Evolutionary conservation across 2,329 filamentous ascomycete species (phyloP).

Genomic region (Aspergillus amoenus): DNA sequence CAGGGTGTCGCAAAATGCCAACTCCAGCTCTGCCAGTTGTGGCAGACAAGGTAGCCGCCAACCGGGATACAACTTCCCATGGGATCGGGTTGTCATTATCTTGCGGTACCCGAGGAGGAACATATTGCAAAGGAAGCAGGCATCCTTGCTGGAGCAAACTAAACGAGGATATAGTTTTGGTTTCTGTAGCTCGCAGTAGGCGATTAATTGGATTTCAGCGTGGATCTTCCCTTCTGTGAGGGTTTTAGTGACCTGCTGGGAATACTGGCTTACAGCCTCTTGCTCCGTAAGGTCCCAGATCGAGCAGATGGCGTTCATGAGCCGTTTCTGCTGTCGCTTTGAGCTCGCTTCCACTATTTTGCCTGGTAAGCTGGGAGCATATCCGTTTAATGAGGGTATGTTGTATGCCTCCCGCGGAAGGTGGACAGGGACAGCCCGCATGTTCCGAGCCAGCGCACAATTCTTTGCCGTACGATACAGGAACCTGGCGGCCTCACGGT

Average conservation of each 20-base stretch:
- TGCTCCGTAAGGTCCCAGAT: not conserved
- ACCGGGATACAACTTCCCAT: constrained; percentile 21
- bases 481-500: constrained; percentile 34
- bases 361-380: not conserved
- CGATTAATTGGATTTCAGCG: constrained; percentile 25
- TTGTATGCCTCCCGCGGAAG: constrained; percentile 30
- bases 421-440: constrained; percentile 28
- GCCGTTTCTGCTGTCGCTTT: constrained; percentile 4
- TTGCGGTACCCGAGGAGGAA: constrained; percentile 17
- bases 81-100: constrained; percentile 19
- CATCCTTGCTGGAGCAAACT: constrained; percentile 27
- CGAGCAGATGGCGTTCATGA: not conserved
- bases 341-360: constrained; percentile 9
- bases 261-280: not conserved
- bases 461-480: constrained; percentile 35
- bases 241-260: not conserved
- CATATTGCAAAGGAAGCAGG: constrained; percentile 24
- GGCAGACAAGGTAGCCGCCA: constrained; percentile 17
- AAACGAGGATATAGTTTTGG: constrained; percentile 16
- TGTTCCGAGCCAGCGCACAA: constrained; percentile 26
- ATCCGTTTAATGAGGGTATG: constrained; percentile 3
- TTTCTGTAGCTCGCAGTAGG: constrained; percentile 20
- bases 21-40: constrained; percentile 8
- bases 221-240: constrained; percentile 15
- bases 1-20: constrained; percentile 13